These are phyloP conservation scores for Cyclostephanos tholiformis DNA, from an alignment of 108 stramenopile genomes.

Conservation along the genomic window DNA sequence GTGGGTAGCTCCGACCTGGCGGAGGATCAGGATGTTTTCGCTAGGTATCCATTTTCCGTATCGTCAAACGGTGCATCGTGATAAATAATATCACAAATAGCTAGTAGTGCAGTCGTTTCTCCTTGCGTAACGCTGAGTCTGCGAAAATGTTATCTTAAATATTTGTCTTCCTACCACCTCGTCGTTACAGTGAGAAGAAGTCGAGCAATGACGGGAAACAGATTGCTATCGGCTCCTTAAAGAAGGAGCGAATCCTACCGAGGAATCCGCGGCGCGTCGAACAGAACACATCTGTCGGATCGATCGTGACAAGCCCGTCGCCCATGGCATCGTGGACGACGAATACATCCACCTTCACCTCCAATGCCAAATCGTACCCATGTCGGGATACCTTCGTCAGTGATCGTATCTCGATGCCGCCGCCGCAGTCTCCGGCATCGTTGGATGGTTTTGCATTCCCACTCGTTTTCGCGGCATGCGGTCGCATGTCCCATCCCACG, in stretches of 20 bases:
- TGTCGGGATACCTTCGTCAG: not conserved
- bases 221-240: conserved; percentile 62
- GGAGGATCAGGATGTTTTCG: conserved; percentile 75
- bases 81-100: not conserved
- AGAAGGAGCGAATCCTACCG: conserved; percentile 55
- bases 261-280: conserved; percentile 23
- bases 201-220: conserved; percentile 59
- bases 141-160: not conserved
- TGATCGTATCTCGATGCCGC: conserved; percentile 42
- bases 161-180: not conserved
- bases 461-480: conserved; percentile 20
- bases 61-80: conserved; percentile 11
- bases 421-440: conserved; percentile 11
- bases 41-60: conserved; percentile 80
- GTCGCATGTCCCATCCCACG: not conserved
- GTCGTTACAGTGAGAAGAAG: conserved; percentile 48
- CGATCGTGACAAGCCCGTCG: conserved; percentile 19
- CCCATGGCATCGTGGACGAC: conserved; percentile 9
- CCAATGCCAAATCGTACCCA: conserved; percentile 15
- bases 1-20: conserved; percentile 84
- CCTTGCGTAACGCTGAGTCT: not conserved
- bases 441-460: no score
- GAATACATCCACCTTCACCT: conserved; percentile 30
- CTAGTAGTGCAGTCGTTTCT: not conserved
- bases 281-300: conserved; percentile 43